Conservation (phyloP, 2,329 filamentous ascomycete species). For the Sporothrix pallida region DNA sequence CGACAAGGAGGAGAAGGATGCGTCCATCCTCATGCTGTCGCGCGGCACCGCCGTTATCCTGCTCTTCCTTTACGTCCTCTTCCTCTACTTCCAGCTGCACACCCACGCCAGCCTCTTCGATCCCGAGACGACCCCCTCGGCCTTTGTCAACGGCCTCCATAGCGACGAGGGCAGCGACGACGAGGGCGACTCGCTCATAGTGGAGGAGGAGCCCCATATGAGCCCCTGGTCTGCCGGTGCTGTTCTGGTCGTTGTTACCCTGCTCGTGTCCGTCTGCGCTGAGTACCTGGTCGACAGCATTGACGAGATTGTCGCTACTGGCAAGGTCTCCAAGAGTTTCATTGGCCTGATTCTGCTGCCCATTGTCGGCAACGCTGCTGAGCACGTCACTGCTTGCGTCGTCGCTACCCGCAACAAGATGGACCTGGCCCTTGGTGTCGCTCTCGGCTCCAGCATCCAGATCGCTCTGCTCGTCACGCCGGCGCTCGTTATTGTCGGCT, state of each 20-base stretch:
- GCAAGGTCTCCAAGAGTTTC: constrained; percentile 71
- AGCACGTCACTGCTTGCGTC: constrained; percentile 81
- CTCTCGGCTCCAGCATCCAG: constrained; percentile 81
- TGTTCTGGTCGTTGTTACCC: constrained; percentile 72
- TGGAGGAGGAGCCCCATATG: constrained; percentile 56
- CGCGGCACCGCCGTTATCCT: constrained; percentile 78
- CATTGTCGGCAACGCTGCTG: constrained; percentile 82
- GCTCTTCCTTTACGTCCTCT: constrained; percentile 74
- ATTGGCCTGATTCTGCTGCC: constrained; percentile 80
- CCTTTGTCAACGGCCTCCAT: constrained; percentile 32
- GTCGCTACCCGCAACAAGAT: constrained; percentile 80
- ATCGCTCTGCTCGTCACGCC: constrained; percentile 83
- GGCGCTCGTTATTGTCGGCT: constrained; percentile 78
- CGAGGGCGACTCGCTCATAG: constrained; percentile 44
- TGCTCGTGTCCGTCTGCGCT: constrained; percentile 78
- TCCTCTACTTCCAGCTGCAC: constrained; percentile 77
- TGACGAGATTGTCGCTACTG: constrained; percentile 66
- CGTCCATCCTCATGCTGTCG: constrained; percentile 72
- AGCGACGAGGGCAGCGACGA: constrained; percentile 36
- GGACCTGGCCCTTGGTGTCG: constrained; percentile 77
- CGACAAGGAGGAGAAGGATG: constrained; percentile 50
- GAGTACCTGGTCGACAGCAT: constrained; percentile 80
- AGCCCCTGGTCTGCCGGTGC: constrained; percentile 66
- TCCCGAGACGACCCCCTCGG: constrained; percentile 49
- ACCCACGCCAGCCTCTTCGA: constrained; percentile 78